These are phyloP conservation scores for Lasiodiplodia gonubiensis DNA, from an alignment of 2,329 filamentous ascomycete genomes.

Conservation along the genomic window DNA sequence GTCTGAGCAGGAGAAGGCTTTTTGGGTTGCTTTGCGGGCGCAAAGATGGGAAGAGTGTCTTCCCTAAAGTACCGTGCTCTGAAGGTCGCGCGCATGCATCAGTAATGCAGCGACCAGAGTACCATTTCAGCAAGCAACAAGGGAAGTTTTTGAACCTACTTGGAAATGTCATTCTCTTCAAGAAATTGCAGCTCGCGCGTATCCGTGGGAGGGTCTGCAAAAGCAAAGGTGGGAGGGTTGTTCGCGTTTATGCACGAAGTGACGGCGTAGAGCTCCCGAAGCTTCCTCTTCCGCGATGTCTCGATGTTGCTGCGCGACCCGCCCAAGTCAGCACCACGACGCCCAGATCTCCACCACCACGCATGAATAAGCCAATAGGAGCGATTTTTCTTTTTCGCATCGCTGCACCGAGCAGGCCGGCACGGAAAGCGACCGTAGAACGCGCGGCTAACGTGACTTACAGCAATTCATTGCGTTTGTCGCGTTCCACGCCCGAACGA, in stretches of 20 bases:
- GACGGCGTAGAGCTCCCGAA: slow-evolving; percentile 83
- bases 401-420: slow-evolving; percentile 34
- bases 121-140: slow-evolving; percentile 30
- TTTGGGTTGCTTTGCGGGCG: slow-evolving; percentile 37
- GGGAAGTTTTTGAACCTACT: slow-evolving; percentile 55
- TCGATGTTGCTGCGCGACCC: slow-evolving; percentile 55
- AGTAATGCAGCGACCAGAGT: slow-evolving; percentile 33
- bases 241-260: slow-evolving; percentile 68
- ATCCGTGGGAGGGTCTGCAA: slow-evolving; percentile 54
- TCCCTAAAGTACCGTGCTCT: slow-evolving; percentile 65
- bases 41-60: slow-evolving; percentile 29
- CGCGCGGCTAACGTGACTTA: slow-evolving; percentile 43
- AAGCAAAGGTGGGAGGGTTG: slow-evolving; percentile 62
- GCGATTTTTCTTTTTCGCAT: slow-evolving; percentile 51
- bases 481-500: slow-evolving; percentile 48
- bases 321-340: slow-evolving; percentile 31
- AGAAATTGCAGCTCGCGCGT: slow-evolving; percentile 61
- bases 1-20: slow-evolving; percentile 33
- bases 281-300: slow-evolving; percentile 86
- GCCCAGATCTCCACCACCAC: slow-evolving; percentile 47
- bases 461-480: slow-evolving; percentile 52
- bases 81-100: slow-evolving; percentile 31
- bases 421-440: slow-evolving; percentile 42
- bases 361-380: slow-evolving; percentile 43
- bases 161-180: slow-evolving; percentile 62